Percentiles rank a stretch among this genome's conserved stretches.
These are phyloP conservation scores for Bifiguratus adelaidae DNA, from an alignment of 192 early-diverging fungal genomes.

Conservation along the genomic window DNA sequence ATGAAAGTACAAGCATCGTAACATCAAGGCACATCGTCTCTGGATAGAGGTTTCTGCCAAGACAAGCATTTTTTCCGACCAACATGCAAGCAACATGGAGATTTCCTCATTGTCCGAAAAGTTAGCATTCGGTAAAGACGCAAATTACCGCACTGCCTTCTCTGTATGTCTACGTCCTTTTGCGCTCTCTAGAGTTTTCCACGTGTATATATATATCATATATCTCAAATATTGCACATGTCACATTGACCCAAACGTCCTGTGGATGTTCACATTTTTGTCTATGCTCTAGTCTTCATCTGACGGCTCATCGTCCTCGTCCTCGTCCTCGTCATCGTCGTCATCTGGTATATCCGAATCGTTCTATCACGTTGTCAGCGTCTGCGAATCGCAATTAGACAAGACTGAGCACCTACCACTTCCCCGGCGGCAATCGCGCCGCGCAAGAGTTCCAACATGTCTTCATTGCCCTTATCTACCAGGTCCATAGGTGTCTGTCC, in stretches of 20 bases:
- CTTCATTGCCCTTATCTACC: slow-evolving; percentile 9
- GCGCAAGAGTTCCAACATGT: slow-evolving; percentile 17
- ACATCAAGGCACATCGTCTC: no score
- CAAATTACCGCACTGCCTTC: no score
- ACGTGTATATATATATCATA: no score
- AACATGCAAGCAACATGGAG: no score
- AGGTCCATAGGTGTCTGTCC: slow-evolving; percentile 6
- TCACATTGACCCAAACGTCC: not conserved
- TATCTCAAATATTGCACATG: not conserved
- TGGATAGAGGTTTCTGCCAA: no score
- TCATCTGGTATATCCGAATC: slow-evolving; percentile 2
- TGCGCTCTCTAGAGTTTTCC: no score
- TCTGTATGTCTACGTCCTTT: no score
- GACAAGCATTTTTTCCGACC: no score
- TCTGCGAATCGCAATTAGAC: not conserved
- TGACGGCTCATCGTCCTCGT: slow-evolving; percentile 11
- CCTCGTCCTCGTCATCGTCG: slow-evolving; percentile 10
- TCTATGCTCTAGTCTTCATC: slow-evolving; percentile 7
- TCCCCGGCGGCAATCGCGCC: slow-evolving; percentile 8
- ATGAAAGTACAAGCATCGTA: no score
- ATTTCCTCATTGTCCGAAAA: no score
- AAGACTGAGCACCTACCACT: slow-evolving; percentile 10
- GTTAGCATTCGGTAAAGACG: no score
- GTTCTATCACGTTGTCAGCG: not conserved
- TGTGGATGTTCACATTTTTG: not conserved